Evolutionary conservation across 805 yeast genomes (phyloP), one percentile per base, ranked within the genome.

Genomic region (Candida dendrica): DNA sequence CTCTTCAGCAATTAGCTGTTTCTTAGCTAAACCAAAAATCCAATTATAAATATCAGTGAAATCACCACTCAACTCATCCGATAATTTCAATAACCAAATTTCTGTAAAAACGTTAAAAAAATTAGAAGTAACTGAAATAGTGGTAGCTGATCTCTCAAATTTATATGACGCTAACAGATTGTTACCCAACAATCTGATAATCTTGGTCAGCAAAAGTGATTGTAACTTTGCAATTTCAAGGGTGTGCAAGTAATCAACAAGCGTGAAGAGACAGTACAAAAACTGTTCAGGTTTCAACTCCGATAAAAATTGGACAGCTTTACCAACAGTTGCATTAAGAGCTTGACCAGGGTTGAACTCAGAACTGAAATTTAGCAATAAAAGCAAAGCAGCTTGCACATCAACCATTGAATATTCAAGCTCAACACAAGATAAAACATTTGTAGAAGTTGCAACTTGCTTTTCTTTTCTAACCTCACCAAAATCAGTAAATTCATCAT

Each of bases 11-110:
- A 79, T 57, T 38, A 73, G 56, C 3, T 57, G 51, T 27, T 67
- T 73, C 1, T 62, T 59, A 4, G 68, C 66, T 38, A 78, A 59
- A 15, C 58, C 50, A 3, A 64, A 34, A 8, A 77, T 45, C 70
- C 77, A 80, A 1, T 60, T 54, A 33, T 68, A 60, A 16, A 80
- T 66, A 47, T 79, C 84, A 31, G 51, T 52, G 36, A 70, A 68
- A 38, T 77, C 81, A 3, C 63, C 63, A 16, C 54, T 47, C 7
- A 73, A 51, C 2, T 52, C 53, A 1, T 47, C 53, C 8, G 56
- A 50, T 0, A 38, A 29, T 4, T 40, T 42, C 1, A 39, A 31
- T 1, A 64, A 35, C 66, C 76, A 64, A 0, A 48, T 30, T 13
- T 41, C 52, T 3, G 59, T 44, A 34, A 66, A 53, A 1, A 47